These are phyloP conservation scores for Russula lepida DNA, from an alignment of 768 basidiomycete species.

Conservation along the genomic window DNA sequence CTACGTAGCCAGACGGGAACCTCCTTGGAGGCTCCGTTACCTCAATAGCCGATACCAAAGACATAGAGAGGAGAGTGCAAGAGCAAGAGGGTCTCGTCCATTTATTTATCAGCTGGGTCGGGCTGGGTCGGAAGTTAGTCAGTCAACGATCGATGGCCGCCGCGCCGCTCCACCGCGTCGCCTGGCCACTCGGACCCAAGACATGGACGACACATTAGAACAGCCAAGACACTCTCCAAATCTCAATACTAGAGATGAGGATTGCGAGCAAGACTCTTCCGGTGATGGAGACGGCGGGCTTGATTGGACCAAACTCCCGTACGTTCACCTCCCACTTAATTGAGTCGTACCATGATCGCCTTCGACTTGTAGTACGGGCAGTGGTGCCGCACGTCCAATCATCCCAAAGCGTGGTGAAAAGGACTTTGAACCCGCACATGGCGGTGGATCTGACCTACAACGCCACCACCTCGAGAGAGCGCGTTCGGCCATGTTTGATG, in stretches of 20 bases:
- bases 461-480: conserved; percentile 72
- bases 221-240: conserved; percentile 27
- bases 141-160: too few relatives aligned
- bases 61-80: background rate
- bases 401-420: conserved; percentile 98
- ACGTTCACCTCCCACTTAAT: conserved; percentile 19
- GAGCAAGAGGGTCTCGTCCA: too few relatives aligned
- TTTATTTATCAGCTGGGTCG: too few relatives aligned
- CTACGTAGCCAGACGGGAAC: conserved; percentile 9
- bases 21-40: conserved; percentile 13
- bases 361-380: conserved; percentile 8
- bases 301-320: conserved; percentile 81
- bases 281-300: conserved; percentile 68
- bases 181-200: too few relatives aligned
- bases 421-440: conserved; percentile 79
- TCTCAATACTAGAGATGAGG: conserved; percentile 32
- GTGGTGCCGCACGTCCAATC: conserved; percentile 43
- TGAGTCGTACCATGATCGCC: background rate
- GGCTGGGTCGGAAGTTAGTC: too few relatives aligned
- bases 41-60: background rate
- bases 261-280: conserved; percentile 40
- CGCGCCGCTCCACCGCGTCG: too few relatives aligned
- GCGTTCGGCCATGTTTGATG: conserved; percentile 79
- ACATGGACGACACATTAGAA: conserved; percentile 60
- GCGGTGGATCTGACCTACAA: conserved; percentile 66